These are phyloP conservation scores for Podospora australis DNA, from an alignment of 495 filamentous ascomycete genomes.

Conservation along the genomic window DNA sequence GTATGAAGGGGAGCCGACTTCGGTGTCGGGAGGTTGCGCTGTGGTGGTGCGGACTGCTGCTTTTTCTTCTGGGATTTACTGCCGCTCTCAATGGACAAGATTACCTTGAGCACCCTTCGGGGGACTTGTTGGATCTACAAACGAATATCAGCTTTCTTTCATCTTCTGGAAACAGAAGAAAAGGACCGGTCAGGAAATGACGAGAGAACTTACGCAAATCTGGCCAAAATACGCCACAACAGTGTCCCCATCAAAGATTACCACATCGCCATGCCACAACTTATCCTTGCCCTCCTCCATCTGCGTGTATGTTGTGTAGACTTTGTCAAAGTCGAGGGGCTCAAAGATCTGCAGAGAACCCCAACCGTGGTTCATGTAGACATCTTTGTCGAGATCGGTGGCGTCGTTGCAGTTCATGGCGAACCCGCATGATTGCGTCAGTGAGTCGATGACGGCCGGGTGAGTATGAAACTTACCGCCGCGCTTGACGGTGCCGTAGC, in stretches of 20 bases:
- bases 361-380: conserved; percentile 61
- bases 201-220: background rate
- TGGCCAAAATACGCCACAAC: conserved; percentile 21
- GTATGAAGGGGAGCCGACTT: too few relatives aligned
- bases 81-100: background rate
- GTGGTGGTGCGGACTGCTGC: too few relatives aligned
- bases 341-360: conserved; percentile 52
- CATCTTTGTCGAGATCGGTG: conserved; percentile 48
- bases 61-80: too few relatives aligned
- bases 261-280: conserved; percentile 34
- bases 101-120: background rate
- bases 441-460: conserved; percentile 63
- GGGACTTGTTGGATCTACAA: conserved; percentile 5
- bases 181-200: background rate
- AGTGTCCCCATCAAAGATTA: conserved; percentile 32
- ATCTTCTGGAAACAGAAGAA: background rate
- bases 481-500: conserved; percentile 46
- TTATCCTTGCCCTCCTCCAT: conserved; percentile 35
- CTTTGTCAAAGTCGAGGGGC: conserved; percentile 57
- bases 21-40: too few relatives aligned
- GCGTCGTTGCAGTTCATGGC: conserved; percentile 66
- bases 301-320: conserved; percentile 49
- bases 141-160: background rate
- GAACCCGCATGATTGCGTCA: conserved; percentile 58
- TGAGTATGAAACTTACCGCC: conserved; percentile 51